phyloP scores from a whole-genome alignment of 306 rosid genomes.

The Malus sieversii region DNA sequence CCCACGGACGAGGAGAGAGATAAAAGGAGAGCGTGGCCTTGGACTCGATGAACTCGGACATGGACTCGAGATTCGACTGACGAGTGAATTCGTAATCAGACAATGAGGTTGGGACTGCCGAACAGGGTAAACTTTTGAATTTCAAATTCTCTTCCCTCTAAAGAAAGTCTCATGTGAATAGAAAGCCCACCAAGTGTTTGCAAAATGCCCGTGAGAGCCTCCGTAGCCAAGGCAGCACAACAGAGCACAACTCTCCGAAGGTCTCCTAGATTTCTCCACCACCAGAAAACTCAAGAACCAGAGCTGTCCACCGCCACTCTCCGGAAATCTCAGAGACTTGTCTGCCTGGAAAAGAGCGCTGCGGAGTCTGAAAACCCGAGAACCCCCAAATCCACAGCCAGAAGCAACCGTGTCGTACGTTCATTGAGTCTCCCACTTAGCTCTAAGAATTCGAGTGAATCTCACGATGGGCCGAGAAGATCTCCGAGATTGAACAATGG shows the following conservation, averaged over 20 bases:
- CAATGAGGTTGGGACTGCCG: background rate
- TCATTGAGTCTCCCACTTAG: background rate
- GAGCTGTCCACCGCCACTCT: background rate
- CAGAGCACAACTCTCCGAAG: constrained; percentile 6
- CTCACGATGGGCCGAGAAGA: constrained; percentile 13
- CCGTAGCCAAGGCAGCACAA: constrained; percentile 5
- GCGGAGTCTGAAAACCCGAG: constrained; percentile 4
- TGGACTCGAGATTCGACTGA: background rate
- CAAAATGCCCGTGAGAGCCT: constrained; percentile 43
- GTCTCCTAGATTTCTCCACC: constrained; percentile 15
- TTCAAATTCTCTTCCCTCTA: constrained; percentile 23
- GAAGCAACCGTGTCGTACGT: background rate
- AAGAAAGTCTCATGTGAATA: background rate
- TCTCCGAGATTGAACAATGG: constrained; percentile 24
- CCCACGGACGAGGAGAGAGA: background rate
- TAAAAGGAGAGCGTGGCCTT: background rate
- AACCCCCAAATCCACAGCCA: constrained; percentile 6
- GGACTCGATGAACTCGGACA: background rate
- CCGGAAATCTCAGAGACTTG: background rate
- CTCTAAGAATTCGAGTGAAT: background rate
- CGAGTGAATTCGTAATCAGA: background rate
- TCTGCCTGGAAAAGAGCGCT: background rate
- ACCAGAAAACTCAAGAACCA: background rate
- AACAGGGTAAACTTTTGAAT: background rate
- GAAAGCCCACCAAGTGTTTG: constrained; percentile 29